Evolutionary conservation across 257 asterid species (phyloP), one percentile per base, ranked within the genome.

Genomic region (Jacaranda mimosifolia): DNA sequence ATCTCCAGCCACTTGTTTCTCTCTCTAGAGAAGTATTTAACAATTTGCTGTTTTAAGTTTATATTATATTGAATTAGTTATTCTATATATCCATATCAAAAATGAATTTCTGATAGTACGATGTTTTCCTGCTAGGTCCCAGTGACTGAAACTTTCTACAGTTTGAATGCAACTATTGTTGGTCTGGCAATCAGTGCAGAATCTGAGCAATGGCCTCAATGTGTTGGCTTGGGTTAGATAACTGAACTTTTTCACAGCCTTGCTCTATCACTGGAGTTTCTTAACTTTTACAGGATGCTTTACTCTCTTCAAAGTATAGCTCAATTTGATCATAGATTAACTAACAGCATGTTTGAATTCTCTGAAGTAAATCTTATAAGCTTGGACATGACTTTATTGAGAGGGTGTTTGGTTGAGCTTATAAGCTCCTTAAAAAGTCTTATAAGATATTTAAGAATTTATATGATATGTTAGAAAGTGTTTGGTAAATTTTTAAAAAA

Each of bases 221-320:
- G 99, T 84, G 91, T 93, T 72, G 99, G 99, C 68, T 83, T 94
- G 83, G 99, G 99, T 94, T 73, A 70, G 98, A 87, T 60, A 35
- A 32, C 79, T 46, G 7, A 66, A 72, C 58, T 65, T 70, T 42
- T 36, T 42, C 7, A 6, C 11, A 40, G n/a, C 59, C 11, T 14
- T 73, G 72, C 38, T 72, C 70, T 59, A 18, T 39, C 36, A 32
- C 18, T 45, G 32, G 21, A 21, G 19, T 35, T 55, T 65, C 39
- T 15, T 36, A 43, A 39, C 63, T 19, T 73, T 35, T 63, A 64
- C 21, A 26, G 49, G 19, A 63, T 48, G 21, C 58, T 71, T 40
- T n/a, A 53, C 10, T 63, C 21, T 26, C 67, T 35, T 18, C 14
- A 18, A 21, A 40, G 15, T 39, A 43, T 21, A 40, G 26, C 73